These are phyloP conservation scores for Metschnikowia cubensis DNA, from an alignment of 805 yeast genomes.

Conservation along the genomic window DNA sequence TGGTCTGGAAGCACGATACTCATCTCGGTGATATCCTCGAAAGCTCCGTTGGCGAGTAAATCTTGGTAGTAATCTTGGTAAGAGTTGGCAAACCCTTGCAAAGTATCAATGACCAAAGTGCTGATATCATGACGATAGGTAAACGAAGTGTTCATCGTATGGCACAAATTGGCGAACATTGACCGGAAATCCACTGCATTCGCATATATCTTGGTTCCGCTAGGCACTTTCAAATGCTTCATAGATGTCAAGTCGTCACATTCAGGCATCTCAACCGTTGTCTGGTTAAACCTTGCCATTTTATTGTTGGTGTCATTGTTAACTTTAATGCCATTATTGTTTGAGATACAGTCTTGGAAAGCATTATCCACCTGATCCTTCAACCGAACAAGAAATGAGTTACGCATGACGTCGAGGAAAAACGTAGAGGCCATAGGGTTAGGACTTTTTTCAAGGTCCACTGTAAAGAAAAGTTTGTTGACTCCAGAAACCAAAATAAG, in stretches of 20 bases:
- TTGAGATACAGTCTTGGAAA: conserved; percentile 40
- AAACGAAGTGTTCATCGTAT: conserved; percentile 56
- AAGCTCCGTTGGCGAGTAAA: conserved; percentile 32
- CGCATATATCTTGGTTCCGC: conserved; percentile 25
- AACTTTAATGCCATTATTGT: conserved; percentile 9
- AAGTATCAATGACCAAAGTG: conserved; percentile 36
- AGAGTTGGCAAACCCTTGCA: conserved; percentile 31
- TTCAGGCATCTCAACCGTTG: conserved; percentile 5
- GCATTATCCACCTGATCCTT: conserved; percentile 50
- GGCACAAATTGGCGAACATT: conserved; percentile 46
- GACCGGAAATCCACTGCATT: conserved; percentile 46
- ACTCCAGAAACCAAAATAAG: conserved; percentile 64
- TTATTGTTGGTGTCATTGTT: conserved; percentile 3
- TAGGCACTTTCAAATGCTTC: conserved; percentile 1
- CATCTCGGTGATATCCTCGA: conserved; percentile 17
- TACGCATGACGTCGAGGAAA: conserved; percentile 61
- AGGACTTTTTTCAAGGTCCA: conserved; percentile 9
- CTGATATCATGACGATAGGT: conserved; percentile 57
- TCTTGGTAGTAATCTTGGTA: conserved; percentile 34
- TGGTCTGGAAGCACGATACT: conserved; percentile 9
- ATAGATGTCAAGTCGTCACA: conserved; percentile 2
- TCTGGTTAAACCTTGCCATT: conserved; percentile 9
- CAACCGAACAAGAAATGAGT: conserved; percentile 60
- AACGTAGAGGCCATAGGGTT: conserved; percentile 35
- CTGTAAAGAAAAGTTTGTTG: conserved; percentile 25